phyloP scores from a whole-genome alignment of 2,329 filamentous ascomycete species.

The Ascochyta viciae-villosae region DNA sequence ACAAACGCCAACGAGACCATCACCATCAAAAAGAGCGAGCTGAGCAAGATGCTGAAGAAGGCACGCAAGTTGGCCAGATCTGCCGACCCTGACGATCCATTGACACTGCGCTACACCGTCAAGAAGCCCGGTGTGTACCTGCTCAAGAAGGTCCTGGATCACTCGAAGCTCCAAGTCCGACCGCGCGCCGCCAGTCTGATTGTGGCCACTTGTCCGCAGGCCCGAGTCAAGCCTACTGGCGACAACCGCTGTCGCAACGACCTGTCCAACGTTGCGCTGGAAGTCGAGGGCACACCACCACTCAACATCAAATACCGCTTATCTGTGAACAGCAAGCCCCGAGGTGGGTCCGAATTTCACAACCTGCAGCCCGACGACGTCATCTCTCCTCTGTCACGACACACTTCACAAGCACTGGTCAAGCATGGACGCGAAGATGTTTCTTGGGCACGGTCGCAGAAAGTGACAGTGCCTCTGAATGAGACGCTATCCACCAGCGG shows the following conservation, averaged over 20 bases:
- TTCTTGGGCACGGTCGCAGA: slow-evolving; percentile 80
- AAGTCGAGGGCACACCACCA: slow-evolving; percentile 87
- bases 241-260: slow-evolving; percentile 83
- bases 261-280: slow-evolving; percentile 81
- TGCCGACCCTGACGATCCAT: slow-evolving; percentile 60
- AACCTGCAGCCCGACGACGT: slow-evolving; percentile 91
- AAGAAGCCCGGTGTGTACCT: slow-evolving; percentile 90
- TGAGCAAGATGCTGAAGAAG: slow-evolving; percentile 76
- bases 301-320: slow-evolving; percentile 92
- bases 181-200: slow-evolving; percentile 77
- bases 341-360: slow-evolving; percentile 82
- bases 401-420: slow-evolving; percentile 64
- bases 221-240: slow-evolving; percentile 70
- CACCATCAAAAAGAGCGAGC: slow-evolving; percentile 74
- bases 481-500: slow-evolving; percentile 84
- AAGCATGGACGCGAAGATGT: slow-evolving; percentile 68
- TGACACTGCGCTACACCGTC: slow-evolving; percentile 74
- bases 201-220: slow-evolving; percentile 85
- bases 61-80: slow-evolving; percentile 65
- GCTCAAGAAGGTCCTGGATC: slow-evolving; percentile 83
- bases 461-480: slow-evolving; percentile 82
- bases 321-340: slow-evolving; percentile 81
- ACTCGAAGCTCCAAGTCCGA: slow-evolving; percentile 92
- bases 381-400: slow-evolving; percentile 74
- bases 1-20: slow-evolving; percentile 82